Conservation (phyloP, 2,329 filamentous ascomycete species). For the Claviceps monticola region DNA sequence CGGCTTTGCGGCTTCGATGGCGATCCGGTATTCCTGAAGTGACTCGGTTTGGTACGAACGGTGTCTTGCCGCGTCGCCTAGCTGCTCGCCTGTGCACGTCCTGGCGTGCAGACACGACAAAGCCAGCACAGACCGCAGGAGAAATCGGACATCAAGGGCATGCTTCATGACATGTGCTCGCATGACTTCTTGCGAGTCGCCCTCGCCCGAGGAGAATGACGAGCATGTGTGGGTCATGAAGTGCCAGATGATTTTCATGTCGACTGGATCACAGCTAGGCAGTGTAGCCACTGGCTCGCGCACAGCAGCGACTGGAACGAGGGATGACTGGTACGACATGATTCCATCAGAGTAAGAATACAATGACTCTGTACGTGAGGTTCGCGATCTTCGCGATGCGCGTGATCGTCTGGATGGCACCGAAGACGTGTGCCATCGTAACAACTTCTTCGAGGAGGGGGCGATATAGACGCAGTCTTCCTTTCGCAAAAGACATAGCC, state of each 20-base stretch:
- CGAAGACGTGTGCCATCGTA: neutral
- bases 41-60: slow-evolving; percentile 33
- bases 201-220: slow-evolving; percentile 30
- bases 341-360: neutral
- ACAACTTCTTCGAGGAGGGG: neutral
- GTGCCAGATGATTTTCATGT: slow-evolving; percentile 43
- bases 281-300: slow-evolving; percentile 7
- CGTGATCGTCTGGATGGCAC: neutral
- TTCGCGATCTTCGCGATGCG: neutral
- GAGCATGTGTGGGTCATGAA: slow-evolving; percentile 33
- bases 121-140: slow-evolving; percentile 41
- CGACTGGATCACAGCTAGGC: slow-evolving; percentile 18
- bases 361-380: neutral
- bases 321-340: neutral
- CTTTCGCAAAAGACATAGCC: slow-evolving; percentile 32
- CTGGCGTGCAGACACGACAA: slow-evolving; percentile 31
- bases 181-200: slow-evolving; percentile 25
- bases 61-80: slow-evolving; percentile 21
- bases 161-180: slow-evolving; percentile 32
- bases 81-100: slow-evolving; percentile 2
- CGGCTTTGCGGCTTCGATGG: slow-evolving; percentile 32
- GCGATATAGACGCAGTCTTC: slow-evolving; percentile 32
- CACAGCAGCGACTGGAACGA: slow-evolving; percentile 7
- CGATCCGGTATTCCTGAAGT: slow-evolving; percentile 36
- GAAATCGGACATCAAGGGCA: slow-evolving; percentile 37